Evolutionary conservation across 805 yeast genomes (phyloP), one percentile per base, ranked within the genome.

Genomic region (Wickerhamomyces bisporus): DNA sequence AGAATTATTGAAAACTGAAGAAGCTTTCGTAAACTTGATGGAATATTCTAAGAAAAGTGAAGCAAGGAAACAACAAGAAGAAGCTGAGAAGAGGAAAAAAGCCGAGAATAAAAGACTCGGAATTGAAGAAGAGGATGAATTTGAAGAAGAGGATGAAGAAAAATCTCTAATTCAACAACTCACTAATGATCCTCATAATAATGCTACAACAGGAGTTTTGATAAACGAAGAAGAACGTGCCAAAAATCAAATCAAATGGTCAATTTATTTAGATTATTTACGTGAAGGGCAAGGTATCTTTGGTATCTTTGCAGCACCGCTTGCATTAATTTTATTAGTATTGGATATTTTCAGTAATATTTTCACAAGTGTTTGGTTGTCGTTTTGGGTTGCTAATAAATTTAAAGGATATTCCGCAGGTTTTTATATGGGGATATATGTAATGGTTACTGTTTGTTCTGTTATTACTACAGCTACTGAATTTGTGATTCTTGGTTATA

Each of bases 281-380:
- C 55, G 55, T 30, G 66, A 74, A 15, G 87, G 86, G 23, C 68
- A 80, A 29, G 82, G 83, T 4, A 64, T 48, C 12, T 61, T 61
- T 44, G 71, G 57, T 35, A 43, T 24, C 8, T 34, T 47, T 30
- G 58, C 53, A 38, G 55, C 53, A 26, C 67, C 61, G 34, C 38
- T 55, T 6, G 58, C 60, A 27, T 41, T 60, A 1, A 8, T 42
- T 3, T 33, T 47, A 10, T 39, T 56, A 6, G 45, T 53, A 3
- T 5, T 70, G 13, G 64, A 71, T 34, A 71, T 74, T 1, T 81
- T 79, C 55, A 65, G 71, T 43, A 67, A 65, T 40, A 57, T 80
- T 32, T 78, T 81, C 52, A 71, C 82, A 31, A 81, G 79, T 55
- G 78, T 81, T 15, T 85, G 94, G 94, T 67, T 88, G 42, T 80